These are phyloP conservation scores for Nemania serpens DNA, from an alignment of 2,329 filamentous ascomycete genomes.

Conservation along the genomic window DNA sequence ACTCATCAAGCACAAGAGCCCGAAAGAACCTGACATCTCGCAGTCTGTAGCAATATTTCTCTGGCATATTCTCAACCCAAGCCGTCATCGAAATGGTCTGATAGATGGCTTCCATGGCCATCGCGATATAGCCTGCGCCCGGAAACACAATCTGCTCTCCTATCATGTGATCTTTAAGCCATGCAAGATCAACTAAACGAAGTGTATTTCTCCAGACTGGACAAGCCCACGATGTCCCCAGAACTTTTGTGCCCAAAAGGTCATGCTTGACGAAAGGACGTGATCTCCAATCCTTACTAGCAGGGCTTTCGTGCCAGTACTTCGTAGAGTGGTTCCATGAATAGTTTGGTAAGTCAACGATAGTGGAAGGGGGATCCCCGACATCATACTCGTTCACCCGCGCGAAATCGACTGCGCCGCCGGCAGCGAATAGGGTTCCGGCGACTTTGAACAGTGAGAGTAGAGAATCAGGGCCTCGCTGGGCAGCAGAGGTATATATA, in stretches of 20 bases:
- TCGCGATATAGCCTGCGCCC: slow-evolving; percentile 1
- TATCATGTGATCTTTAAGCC: slow-evolving; percentile 50
- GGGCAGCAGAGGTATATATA: neutral
- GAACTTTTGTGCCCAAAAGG: slow-evolving; percentile 15
- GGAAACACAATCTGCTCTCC: neutral
- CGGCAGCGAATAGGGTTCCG: neutral
- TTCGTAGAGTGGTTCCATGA: slow-evolving; percentile 23
- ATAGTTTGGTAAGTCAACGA: slow-evolving; percentile 31
- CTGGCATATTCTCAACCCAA: neutral
- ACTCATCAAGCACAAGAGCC: neutral
- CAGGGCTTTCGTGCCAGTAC: slow-evolving; percentile 23
- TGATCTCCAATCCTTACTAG: slow-evolving; percentile 20
- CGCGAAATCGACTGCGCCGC: neutral
- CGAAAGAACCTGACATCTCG: slow-evolving; percentile 4
- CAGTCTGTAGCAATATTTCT: neutral
- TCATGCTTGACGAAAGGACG: slow-evolving; percentile 18
- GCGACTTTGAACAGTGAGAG: neutral
- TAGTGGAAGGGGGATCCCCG: neutral
- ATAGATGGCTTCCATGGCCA: slow-evolving; percentile 15
- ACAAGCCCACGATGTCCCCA: slow-evolving; percentile 5
- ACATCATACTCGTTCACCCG: slow-evolving; percentile 19
- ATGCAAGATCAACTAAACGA: slow-evolving; percentile 37
- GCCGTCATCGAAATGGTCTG: neutral
- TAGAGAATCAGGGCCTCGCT: neutral
- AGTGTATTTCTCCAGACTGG: slow-evolving; percentile 18